Evolutionary conservation across 1,284 basidiomycete species (phyloP).

Genomic region (Puccinia brachypodii): DNA sequence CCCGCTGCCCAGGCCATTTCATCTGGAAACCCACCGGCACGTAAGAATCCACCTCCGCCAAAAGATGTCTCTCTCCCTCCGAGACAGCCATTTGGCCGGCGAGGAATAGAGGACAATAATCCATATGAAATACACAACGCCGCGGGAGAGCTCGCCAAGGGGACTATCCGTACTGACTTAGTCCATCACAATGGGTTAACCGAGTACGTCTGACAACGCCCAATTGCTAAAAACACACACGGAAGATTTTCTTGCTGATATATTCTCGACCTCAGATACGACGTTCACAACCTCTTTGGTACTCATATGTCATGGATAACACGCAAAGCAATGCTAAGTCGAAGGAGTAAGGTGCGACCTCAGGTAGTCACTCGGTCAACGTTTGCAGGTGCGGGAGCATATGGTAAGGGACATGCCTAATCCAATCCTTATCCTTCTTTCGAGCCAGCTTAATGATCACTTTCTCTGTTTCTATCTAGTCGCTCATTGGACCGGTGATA

Average conservation of each 20-base stretch:
- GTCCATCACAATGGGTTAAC: slow-evolving; percentile 66
- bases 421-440: too few species aligned
- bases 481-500: slow-evolving; percentile 38
- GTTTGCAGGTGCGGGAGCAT: slow-evolving; percentile 67
- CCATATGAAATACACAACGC: slow-evolving; percentile 66
- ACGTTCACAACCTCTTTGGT: slow-evolving; percentile 67
- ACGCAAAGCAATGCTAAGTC: slow-evolving; percentile 65
- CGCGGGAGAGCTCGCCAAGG: slow-evolving; percentile 56
- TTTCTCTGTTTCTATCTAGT: slow-evolving; percentile 15
- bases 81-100: neutral
- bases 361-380: slow-evolving; percentile 72
- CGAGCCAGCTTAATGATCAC: slow-evolving; percentile 16
- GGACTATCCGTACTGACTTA: slow-evolving; percentile 60
- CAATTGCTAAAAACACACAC: neutral
- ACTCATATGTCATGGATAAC: slow-evolving; percentile 70
- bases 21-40: slow-evolving; percentile 63
- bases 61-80: slow-evolving; percentile 64
- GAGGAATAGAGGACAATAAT: slow-evolving; percentile 51
- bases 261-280: slow-evolving; percentile 26
- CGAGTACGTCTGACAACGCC: slow-evolving; percentile 66
- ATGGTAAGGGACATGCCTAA: too few species aligned
- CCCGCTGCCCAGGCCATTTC: slow-evolving; percentile 64
- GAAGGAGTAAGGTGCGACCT: slow-evolving; percentile 58
- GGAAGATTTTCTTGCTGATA: slow-evolving; percentile 35
- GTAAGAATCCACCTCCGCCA: slow-evolving; percentile 62